Percentiles rank a stretch among this genome's conserved stretches.
phyloP scores from a whole-genome alignment of 2,329 filamentous ascomycete genomes.

The Talaromyces marneffei region DNA sequence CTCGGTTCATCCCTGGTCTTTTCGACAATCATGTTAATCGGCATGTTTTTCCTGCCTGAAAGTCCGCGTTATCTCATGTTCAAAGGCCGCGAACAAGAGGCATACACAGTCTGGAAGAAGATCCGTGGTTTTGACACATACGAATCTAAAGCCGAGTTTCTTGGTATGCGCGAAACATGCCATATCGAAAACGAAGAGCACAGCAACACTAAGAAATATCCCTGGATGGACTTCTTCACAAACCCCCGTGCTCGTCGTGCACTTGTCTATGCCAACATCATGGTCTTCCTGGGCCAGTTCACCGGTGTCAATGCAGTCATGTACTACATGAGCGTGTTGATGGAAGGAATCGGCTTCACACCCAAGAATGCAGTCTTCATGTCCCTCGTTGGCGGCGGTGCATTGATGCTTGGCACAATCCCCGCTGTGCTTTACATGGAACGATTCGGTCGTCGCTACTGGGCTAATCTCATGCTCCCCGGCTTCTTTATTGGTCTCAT shows the following conservation, averaged over 20 bases:
- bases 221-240: slow-evolving; percentile 70
- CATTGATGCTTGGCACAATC: slow-evolving; percentile 62
- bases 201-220: slow-evolving; percentile 51
- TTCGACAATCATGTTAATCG: slow-evolving; percentile 56
- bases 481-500: slow-evolving; percentile 66
- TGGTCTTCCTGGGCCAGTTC: slow-evolving; percentile 65
- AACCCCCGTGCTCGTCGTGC: slow-evolving; percentile 61
- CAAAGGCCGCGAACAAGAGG: slow-evolving; percentile 25
- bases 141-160: slow-evolving; percentile 64
- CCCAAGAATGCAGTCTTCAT: slow-evolving; percentile 62
- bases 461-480: slow-evolving; percentile 66
- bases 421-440: slow-evolving; percentile 68
- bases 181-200: slow-evolving; percentile 50
- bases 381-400: slow-evolving; percentile 65
- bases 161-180: slow-evolving; percentile 62
- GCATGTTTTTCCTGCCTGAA: slow-evolving; percentile 49
- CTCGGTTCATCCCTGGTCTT: slow-evolving; percentile 67
- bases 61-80: slow-evolving; percentile 24
- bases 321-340: slow-evolving; percentile 66
- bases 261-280: slow-evolving; percentile 62
- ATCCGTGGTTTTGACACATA: slow-evolving; percentile 56
- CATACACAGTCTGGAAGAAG: slow-evolving; percentile 54
- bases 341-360: slow-evolving; percentile 63
- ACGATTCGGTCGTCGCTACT: slow-evolving; percentile 65
- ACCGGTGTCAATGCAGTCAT: slow-evolving; percentile 66